Evolutionary conservation across 306 rosid species (phyloP), one percentile per base, ranked within the genome.

Genomic region (Prunus mume): DNA sequence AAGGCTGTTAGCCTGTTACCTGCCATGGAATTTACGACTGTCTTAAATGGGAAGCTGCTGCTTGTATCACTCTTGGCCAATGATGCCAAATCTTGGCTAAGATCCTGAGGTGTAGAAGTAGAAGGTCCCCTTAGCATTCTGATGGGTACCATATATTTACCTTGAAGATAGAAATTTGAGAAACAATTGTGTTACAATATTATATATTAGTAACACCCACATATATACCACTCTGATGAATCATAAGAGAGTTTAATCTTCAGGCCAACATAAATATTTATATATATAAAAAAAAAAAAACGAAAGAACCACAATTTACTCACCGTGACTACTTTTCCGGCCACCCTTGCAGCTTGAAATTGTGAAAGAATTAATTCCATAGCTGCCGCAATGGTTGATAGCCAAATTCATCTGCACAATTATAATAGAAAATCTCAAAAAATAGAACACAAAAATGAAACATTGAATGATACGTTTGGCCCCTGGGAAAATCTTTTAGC

Each of bases 11-110:
- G 43, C 43, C 46, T 52, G 47, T 38, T 86, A 89, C 97, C 98
- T 79, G 98, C 76, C 76, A 88, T 54, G 76, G 87, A 74, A 77
- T 81, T 88, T 56, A 88, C 75, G 67, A 85, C 50, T 41, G 86
- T 68, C 76, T 24, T 69, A 12, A 71, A 65, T 25, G 52, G 86
- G 70, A 83, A 82, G 69, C 65, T 62, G 62, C 72, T 71, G 64
- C 79, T 78, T 79, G 82, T 73, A 62, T 69, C 82, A 38, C 64
- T 76, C 85, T 79, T 88, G 60, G 75, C 68, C 68, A 68, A 76
- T 27, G 81, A 50, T 73, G 60, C 80, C 17, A 69, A 28, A 76
- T 76, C 81, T 79, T 67, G 34, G 65, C 74, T 11, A 38, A 17
- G 65, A 32, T 81, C 79, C 73, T 81, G 86, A 68, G 77, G 68